Conservation (phyloP, 2,329 filamentous ascomycete species). For the Alternaria triticina region DNA sequence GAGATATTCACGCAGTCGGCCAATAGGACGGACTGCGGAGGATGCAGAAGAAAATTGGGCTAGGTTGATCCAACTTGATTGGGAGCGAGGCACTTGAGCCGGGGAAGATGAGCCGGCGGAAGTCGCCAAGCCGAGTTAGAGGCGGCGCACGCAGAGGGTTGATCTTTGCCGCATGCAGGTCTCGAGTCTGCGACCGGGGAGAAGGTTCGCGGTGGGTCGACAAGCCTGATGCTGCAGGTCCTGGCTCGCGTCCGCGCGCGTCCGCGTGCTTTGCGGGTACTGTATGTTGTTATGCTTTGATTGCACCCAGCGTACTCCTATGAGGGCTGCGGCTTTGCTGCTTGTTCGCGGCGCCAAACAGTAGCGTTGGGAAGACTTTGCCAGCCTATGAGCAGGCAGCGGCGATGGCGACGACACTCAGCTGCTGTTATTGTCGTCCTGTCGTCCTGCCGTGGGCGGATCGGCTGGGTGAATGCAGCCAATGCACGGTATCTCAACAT, state of each 20-base stretch:
- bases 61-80: slow-evolving; percentile 19
- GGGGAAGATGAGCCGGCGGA: slow-evolving; percentile 32
- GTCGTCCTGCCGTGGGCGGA: background rate
- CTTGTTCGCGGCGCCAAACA: background rate
- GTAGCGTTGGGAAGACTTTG: background rate
- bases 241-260: slow-evolving; percentile 22
- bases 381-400: background rate
- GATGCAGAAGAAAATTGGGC: slow-evolving; percentile 12
- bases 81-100: slow-evolving; percentile 25
- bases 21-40: slow-evolving; percentile 18
- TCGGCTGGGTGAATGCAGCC: slow-evolving; percentile 19
- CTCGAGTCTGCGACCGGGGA: slow-evolving; percentile 18
- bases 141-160: slow-evolving; percentile 6
- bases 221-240: slow-evolving; percentile 30
- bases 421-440: background rate
- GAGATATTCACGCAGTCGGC: slow-evolving; percentile 10
- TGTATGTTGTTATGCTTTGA: slow-evolving; percentile 10
- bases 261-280: slow-evolving; percentile 31
- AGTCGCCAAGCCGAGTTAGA: slow-evolving; percentile 6
- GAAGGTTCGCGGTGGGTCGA: slow-evolving; percentile 15
- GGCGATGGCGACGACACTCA: background rate
- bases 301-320: background rate
- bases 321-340: slow-evolving; percentile 1
- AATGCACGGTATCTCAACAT: slow-evolving; percentile 11
- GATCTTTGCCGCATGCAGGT: slow-evolving; percentile 25